A percentile compares a stretch with the other conserved stretches of the same genome.
Evolutionary conservation across 2,329 filamentous ascomycete species (phyloP).

Genomic region (Exophiala alcalophila): DNA sequence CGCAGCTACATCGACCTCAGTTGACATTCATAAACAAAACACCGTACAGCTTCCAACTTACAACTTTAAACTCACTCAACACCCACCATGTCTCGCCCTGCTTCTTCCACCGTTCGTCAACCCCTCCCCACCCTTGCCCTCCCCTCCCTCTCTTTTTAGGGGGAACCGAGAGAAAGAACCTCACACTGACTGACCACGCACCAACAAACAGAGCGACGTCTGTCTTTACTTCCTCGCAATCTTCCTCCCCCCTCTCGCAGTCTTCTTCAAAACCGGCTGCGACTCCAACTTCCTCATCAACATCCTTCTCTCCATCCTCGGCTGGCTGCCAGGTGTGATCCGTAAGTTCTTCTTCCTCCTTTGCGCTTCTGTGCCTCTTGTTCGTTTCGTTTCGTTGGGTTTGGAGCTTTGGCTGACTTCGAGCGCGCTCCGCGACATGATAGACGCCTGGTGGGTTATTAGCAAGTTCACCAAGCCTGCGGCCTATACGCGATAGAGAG

Average conservation of each 20-base stretch:
- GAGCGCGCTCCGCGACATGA: not conserved
- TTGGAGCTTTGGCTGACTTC: not conserved
- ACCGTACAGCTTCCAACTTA: too few species aligned
- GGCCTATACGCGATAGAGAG: too few species aligned
- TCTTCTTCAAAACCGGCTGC: slow-evolving; percentile 91
- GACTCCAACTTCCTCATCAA: slow-evolving; percentile 85
- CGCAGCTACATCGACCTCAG: too few species aligned
- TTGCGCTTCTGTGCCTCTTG: not conserved
- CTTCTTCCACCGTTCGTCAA: slow-evolving; percentile 16
- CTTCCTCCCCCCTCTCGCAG: slow-evolving; percentile 82
- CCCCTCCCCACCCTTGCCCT: not conserved
- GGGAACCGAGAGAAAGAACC: too few species aligned
- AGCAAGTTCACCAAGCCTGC: slow-evolving; percentile 23
- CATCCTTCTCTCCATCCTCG: slow-evolving; percentile 77
- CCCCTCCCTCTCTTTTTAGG: not conserved
- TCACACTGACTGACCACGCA: not conserved
- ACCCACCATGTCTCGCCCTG: slow-evolving; percentile 9
- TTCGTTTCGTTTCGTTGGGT: not conserved
- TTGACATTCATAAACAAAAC: too few species aligned
- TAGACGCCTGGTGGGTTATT: slow-evolving; percentile 30
- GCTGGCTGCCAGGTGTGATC: slow-evolving; percentile 78
- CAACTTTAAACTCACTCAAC: too few species aligned
- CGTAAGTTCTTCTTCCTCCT: slow-evolving; percentile 54
- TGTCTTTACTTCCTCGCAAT: slow-evolving; percentile 65
- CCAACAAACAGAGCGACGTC: slow-evolving; percentile 22